Base-by-base conservation (phyloP, 2,329 filamentous ascomycete species). In the Talaromyces pinophilus region DNA sequence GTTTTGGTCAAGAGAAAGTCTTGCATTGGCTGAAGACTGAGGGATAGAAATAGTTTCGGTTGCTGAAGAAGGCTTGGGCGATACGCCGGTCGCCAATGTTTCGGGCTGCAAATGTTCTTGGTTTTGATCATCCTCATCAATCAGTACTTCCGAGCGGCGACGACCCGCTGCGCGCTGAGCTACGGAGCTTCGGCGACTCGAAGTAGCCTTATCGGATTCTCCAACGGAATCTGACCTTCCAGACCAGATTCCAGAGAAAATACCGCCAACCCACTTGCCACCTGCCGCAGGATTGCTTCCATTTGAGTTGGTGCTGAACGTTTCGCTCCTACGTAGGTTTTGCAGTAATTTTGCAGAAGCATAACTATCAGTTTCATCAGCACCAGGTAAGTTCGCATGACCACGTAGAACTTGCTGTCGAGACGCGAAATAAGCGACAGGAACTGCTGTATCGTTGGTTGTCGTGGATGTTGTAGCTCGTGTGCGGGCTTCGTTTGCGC, bases 191-290 rank as follows among this genome's bases (percentile, higher is more conserved):
- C 66, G 66, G 15, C 66, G 63, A 46, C 33, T 17, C 30, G 66
- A 52, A n/a, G 28, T 33, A 7, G 17, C n/a, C 22, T 40, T 55
- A 13, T 52, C 63, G 8, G 59, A 22, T 19, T 54, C 63, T 28
- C 59, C 42, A 50, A 83, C 82, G 2, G 83, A 83, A 55, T 80
- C 81, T 59, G 82, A 80, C 17, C 79, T 82, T 42, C 79, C 77
- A 69, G 78, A 82, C 86, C 86, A 88, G 66, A 87, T 81, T 1
- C 81, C 81, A 66, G 83, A 86, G 70, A 86, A 82, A 57, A 87
- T 76, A 40, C 82, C 85, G 22, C 84, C 84, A 13, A 67, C 66
- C 86, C 85, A 87, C 40, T 82, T 82, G 65, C 82, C 84, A 60
- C 74, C 72, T 3, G 79, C 76, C 38, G 80, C 79, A 22, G 82